These are phyloP conservation scores for Cyclospora cayetanensis DNA, from an alignment of 169 alveolate species.

Conservation along the genomic window DNA sequence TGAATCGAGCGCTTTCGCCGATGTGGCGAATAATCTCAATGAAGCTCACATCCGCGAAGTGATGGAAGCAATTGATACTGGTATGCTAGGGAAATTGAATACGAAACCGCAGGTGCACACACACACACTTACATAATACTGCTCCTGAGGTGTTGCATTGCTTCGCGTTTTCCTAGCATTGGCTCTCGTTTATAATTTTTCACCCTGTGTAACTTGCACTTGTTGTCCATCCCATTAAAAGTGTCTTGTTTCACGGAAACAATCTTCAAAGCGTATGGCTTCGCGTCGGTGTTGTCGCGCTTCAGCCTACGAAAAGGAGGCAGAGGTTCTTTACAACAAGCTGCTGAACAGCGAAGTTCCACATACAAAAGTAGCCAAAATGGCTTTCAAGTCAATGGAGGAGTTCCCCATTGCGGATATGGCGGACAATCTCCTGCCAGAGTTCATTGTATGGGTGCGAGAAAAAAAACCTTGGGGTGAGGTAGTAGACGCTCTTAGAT, in stretches of 20 bases:
- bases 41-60: not conserved
- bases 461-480: not conserved
- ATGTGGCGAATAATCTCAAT: not conserved
- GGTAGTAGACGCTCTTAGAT: not conserved
- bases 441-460: conserved; percentile 11
- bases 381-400: not conserved
- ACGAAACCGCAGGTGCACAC: too few relatives aligned
- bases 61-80: conserved; percentile 11
- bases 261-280: too few relatives aligned
- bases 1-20: conserved; percentile 9
- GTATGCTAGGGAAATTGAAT: too few relatives aligned
- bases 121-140: too few relatives aligned
- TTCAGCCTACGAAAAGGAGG: conserved; percentile 8
- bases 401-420: conserved; percentile 2
- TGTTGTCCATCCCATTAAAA: too few relatives aligned
- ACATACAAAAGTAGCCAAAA: not conserved
- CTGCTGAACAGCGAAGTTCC: not conserved
- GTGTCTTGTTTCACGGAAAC: too few relatives aligned
- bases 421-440: not conserved
- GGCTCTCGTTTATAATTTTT: too few relatives aligned
- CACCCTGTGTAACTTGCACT: too few relatives aligned
- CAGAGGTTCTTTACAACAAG: conserved; percentile 13
- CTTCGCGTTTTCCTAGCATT: too few relatives aligned
- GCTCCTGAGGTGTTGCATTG: too few relatives aligned
- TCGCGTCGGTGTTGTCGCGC: not conserved